Percentiles rank a stretch among this genome's conserved stretches.
Evolutionary conservation across 2,329 filamentous ascomycete species (phyloP).

Genomic region (Ascochyta viciae-villosae): DNA sequence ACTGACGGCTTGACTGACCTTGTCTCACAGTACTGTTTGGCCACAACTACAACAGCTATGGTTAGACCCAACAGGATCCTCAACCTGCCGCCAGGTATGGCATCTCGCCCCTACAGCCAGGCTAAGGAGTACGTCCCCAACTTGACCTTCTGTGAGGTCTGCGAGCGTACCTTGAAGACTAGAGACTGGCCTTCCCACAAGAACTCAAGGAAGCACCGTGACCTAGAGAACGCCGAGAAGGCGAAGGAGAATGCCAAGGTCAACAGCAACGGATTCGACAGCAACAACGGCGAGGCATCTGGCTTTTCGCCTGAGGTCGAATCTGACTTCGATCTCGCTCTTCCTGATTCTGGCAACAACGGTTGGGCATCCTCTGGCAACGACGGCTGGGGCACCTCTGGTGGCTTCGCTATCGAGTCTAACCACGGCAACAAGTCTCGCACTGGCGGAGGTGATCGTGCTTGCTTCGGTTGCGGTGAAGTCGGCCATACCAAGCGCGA

Average conservation of each 20-base stretch:
- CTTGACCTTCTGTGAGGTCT: slow-evolving; percentile 40
- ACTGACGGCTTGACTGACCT: slow-evolving; percentile 15
- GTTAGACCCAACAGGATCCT: neutral
- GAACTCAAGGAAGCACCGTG: slow-evolving; percentile 42
- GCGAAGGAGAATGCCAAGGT: slow-evolving; percentile 27
- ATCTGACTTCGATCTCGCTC: slow-evolving; percentile 10
- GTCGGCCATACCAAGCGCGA: slow-evolving; percentile 37
- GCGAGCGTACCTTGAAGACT: slow-evolving; percentile 39
- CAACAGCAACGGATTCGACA: slow-evolving; percentile 6
- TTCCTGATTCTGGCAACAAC: slow-evolving; percentile 53
- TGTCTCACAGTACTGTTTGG: slow-evolving; percentile 9
- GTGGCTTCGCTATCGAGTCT: slow-evolving; percentile 6
- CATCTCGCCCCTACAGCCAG: slow-evolving; percentile 33
- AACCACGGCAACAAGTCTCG: slow-evolving; percentile 16
- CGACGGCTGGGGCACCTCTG: slow-evolving; percentile 30
- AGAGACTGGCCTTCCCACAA: slow-evolving; percentile 44
- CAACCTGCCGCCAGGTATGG: slow-evolving; percentile 15
- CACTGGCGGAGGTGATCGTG: slow-evolving; percentile 25
- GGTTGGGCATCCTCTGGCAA: slow-evolving; percentile 23
- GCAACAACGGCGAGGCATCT: slow-evolving; percentile 17
- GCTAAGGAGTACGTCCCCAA: slow-evolving; percentile 28
- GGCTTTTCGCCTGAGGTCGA: slow-evolving; percentile 5
- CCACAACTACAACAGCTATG: neutral
- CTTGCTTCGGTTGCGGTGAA: slow-evolving; percentile 37
- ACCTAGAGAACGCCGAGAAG: slow-evolving; percentile 27